phyloP scores from a whole-genome alignment of 352 stramenopile genomes.

The Pythium folliculosum region DNA sequence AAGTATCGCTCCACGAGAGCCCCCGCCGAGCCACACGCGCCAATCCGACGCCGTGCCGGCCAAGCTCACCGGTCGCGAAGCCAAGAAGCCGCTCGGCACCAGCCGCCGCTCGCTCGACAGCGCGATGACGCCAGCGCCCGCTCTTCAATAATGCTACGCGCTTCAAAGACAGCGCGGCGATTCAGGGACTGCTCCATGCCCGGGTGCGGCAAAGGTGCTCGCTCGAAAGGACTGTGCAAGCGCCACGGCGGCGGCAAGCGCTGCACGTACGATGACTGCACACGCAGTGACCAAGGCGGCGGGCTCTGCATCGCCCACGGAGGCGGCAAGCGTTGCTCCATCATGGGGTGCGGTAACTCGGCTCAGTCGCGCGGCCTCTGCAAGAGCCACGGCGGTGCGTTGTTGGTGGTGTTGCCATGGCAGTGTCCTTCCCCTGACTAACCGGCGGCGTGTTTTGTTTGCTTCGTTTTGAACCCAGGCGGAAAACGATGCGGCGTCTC shows the following conservation, averaged over 20 bases:
- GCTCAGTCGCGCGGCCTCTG: conserved; percentile 81
- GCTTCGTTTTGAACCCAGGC: no score
- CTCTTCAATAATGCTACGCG: no score
- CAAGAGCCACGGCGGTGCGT: conserved; percentile 85
- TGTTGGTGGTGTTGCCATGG: neutral
- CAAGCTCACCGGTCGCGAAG: neutral
- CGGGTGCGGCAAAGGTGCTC: conserved; percentile 72
- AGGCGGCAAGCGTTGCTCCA: conserved; percentile 64
- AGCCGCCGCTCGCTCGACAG: conserved; percentile 14
- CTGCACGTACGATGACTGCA: conserved; percentile 56
- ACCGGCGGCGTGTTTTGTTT: no score
- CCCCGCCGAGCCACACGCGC: neutral
- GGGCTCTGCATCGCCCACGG: conserved; percentile 83
- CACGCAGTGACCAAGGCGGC: conserved; percentile 82
- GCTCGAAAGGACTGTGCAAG: conserved; percentile 84
- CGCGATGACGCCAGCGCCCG: neutral
- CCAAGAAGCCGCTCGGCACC: conserved; percentile 20
- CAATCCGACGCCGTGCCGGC: neutral
- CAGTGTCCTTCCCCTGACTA: neutral
- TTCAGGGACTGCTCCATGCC: conserved; percentile 57
- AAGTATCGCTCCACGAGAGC: neutral
- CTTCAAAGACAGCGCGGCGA: neutral
- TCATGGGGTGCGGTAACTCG: conserved; percentile 72
- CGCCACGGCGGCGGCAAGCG: conserved; percentile 83
- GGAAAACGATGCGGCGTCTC: conserved; percentile 52